Percentiles rank a stretch among this genome's conserved stretches.
Evolutionary conservation across 352 stramenopile genomes (phyloP).

Genomic region (Phytopythium ostracodes): DNA sequence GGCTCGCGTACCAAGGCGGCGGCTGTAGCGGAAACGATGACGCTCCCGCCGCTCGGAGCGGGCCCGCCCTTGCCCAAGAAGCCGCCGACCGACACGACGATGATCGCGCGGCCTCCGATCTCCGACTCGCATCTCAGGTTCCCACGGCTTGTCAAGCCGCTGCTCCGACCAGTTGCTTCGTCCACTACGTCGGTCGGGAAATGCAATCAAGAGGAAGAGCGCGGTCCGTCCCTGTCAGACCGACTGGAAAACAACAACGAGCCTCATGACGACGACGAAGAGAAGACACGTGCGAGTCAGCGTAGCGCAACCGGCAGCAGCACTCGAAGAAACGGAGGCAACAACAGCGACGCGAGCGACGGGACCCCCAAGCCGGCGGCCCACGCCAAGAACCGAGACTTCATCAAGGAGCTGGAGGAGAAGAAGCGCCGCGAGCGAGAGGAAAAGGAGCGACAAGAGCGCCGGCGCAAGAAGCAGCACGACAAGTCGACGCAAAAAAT

Average conservation of each 20-base stretch:
- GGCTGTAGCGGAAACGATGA: neutral
- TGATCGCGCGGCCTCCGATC: neutral
- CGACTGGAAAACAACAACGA: conserved; percentile 2
- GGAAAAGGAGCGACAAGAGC: conserved; percentile 33
- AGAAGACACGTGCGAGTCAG: conserved; percentile 16
- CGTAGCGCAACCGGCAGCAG: conserved; percentile 8
- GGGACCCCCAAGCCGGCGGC: conserved; percentile 14
- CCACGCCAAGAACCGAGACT: conserved; percentile 57
- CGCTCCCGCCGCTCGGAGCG: neutral
- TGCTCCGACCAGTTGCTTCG: conserved; percentile 7
- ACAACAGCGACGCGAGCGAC: conserved; percentile 12
- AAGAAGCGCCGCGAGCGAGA: conserved; percentile 70
- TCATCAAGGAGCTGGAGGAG: conserved; percentile 67
- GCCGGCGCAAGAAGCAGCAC: conserved; percentile 52
- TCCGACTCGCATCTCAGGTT: conserved; percentile 28
- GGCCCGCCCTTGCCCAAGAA: neutral
- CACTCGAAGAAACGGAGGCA: conserved; percentile 7
- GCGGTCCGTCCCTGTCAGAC: neutral
- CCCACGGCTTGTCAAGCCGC: conserved; percentile 30
- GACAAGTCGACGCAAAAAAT: conserved; percentile 57
- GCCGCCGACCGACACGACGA: neutral
- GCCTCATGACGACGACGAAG: conserved; percentile 10
- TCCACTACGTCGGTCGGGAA: neutral
- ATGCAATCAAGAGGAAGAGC: conserved; percentile 46
- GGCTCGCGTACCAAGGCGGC: neutral